phyloP scores from a whole-genome alignment of 2,329 filamentous ascomycete genomes.

The Colletotrichum liriopes region DNA sequence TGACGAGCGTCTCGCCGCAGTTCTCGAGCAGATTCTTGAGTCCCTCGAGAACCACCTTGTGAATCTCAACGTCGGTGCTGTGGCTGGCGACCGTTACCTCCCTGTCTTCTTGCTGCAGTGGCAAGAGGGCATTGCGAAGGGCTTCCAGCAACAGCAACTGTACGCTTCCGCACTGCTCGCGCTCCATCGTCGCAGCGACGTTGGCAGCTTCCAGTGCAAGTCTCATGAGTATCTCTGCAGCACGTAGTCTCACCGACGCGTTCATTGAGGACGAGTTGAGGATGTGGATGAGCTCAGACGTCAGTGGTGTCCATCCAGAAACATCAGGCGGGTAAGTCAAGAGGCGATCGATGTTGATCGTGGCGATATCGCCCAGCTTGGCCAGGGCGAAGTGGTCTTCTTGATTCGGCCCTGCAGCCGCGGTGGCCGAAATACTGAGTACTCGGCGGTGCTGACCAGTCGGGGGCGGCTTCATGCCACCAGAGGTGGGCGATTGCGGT shows the following conservation, averaged over 20 bases:
- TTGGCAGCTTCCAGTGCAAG: slow-evolving; percentile 72
- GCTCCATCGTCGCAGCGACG: slow-evolving; percentile 67
- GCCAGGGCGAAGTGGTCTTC: slow-evolving; percentile 79
- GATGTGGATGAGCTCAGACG: slow-evolving; percentile 66
- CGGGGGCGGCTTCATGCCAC: slow-evolving; percentile 54
- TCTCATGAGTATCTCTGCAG: slow-evolving; percentile 75
- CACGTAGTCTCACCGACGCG: slow-evolving; percentile 70
- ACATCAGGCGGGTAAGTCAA: slow-evolving; percentile 75
- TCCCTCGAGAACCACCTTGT: slow-evolving; percentile 84
- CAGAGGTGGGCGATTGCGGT: slow-evolving; percentile 55
- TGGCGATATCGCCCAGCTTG: slow-evolving; percentile 81
- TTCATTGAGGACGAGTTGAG: slow-evolving; percentile 64
- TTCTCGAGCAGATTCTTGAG: slow-evolving; percentile 88
- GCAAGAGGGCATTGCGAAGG: slow-evolving; percentile 72
- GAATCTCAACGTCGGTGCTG: slow-evolving; percentile 82
- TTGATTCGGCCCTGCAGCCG: slow-evolving; percentile 68
- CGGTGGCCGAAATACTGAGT: slow-evolving; percentile 63
- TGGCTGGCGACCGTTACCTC: slow-evolving; percentile 71
- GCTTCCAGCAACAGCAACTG: slow-evolving; percentile 82
- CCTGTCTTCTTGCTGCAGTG: slow-evolving; percentile 69
- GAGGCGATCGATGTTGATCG: slow-evolving; percentile 83
- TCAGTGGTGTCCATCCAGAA: slow-evolving; percentile 84
- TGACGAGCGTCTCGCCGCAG: slow-evolving; percentile 85
- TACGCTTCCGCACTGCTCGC: slow-evolving; percentile 70
- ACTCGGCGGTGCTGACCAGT: slow-evolving; percentile 61